Evolutionary conservation across 306 rosid genomes (phyloP), one percentile per base, ranked within the genome.

Genomic region (Vigna hirtella): DNA sequence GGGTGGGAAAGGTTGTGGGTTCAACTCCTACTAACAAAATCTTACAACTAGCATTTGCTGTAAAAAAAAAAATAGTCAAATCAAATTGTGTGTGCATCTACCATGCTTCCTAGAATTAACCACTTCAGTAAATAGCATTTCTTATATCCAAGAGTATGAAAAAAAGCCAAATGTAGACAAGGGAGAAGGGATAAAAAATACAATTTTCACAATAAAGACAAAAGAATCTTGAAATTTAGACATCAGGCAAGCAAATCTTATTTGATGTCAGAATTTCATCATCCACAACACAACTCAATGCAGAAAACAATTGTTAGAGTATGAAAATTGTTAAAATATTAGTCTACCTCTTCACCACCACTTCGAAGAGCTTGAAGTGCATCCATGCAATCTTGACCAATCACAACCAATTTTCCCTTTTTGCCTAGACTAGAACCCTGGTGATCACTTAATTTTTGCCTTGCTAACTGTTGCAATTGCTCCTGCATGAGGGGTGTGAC

Each of bases 381-480:
- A 48, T 93, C 98, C 28, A 91, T 89, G 26, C 97, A 90, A 84
- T 91, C 91, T 88, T 93, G 98, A 81, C 99, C 99, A 63, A 92
- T 86, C 82, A 88, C 94, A 64, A 87, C 89, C 86, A 94, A 56
- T 73, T 82, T 91, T 59, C 91, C 87, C 79, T 86, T 89, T 85
- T 84, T 86, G 75, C 85, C 81, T 22, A 80, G 84, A 55, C 84
- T 90, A 16, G 85, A 45, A 66, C 79, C 73, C 81, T 26, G 73
- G 61, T 30, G 83, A 66, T 74, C 88, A 66, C 86, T 83, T 12
- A 68, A 63, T 24, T 90, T 92, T 84, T 88, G 90, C 90, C 74
- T 83, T 26, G 91, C 85, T 75, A 95, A 78, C 83, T 92, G 90
- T 84, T 91, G 90, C 79, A 91, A 73, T 66, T 95, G 98, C 80